Evolutionary conservation across 306 rosid species (phyloP).

Genomic region (Fagus sylvatica): DNA sequence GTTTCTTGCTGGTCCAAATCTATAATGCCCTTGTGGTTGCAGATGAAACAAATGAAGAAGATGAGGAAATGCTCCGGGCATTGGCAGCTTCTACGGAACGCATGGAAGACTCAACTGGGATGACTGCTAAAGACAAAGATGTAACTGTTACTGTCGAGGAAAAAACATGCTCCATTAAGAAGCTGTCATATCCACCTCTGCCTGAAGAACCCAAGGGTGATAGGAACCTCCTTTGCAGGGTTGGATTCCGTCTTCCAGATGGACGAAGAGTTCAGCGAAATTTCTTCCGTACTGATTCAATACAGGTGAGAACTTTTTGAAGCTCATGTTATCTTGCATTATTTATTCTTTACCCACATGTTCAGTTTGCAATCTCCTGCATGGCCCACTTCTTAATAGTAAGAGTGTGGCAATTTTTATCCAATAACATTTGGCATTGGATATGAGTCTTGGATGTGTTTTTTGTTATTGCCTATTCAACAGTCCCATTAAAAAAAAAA

Average conservation of each 20-base stretch:
- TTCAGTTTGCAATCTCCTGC: background rate
- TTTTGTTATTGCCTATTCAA: background rate
- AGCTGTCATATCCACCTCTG: slow-evolving; percentile 65
- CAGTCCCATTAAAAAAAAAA: background rate
- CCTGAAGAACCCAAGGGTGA: slow-evolving; percentile 93
- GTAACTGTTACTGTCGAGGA: slow-evolving; percentile 33
- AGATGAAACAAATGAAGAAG: slow-evolving; percentile 58
- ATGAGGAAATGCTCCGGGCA: slow-evolving; percentile 69
- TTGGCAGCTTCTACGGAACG: slow-evolving; percentile 73
- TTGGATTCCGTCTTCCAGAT: slow-evolving; percentile 88
- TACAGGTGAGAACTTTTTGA: slow-evolving; percentile 55
- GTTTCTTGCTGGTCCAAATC: background rate
- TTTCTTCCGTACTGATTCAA: slow-evolving; percentile 71
- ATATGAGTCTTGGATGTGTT: background rate
- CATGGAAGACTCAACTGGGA: slow-evolving; percentile 48
- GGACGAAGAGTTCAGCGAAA: slow-evolving; percentile 86
- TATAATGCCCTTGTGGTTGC: slow-evolving; percentile 33
- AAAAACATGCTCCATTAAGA: slow-evolving; percentile 42
- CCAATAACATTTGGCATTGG: background rate
- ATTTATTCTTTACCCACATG: background rate
- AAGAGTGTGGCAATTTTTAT: background rate
- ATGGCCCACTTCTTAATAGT: background rate
- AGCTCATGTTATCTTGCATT: background rate
- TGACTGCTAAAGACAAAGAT: slow-evolving; percentile 36
- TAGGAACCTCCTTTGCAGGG: slow-evolving; percentile 69